phyloP scores from a whole-genome alignment of 73 alveolate genomes.

The Stentor roeselii region DNA sequence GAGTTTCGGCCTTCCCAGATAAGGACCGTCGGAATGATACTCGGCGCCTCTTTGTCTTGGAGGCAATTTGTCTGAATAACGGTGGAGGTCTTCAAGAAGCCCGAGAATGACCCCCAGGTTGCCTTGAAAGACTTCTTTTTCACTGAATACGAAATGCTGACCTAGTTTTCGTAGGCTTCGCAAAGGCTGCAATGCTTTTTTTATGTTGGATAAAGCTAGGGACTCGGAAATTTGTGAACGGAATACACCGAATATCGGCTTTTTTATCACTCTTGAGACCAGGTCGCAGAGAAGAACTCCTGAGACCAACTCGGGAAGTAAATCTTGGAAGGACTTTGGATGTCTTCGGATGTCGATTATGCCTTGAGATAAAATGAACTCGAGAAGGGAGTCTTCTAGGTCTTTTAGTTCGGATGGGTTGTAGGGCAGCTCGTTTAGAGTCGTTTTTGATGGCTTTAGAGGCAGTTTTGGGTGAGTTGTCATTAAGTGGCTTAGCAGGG shows the following conservation, averaged over 20 bases:
- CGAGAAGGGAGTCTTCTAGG: neutral
- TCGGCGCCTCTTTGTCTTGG: conserved; percentile 45
- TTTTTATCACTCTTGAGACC: conserved; percentile 35
- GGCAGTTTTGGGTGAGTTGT: conserved; percentile 40
- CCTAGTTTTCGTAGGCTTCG: conserved; percentile 40
- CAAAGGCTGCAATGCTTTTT: conserved; percentile 44
- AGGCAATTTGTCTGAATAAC: conserved; percentile 54
- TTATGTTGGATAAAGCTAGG: conserved; percentile 42
- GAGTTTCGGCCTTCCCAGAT: conserved; percentile 34
- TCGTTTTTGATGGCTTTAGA: conserved; percentile 15
- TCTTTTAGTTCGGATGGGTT: neutral
- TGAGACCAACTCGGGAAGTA: conserved; percentile 36
- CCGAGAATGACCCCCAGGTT: conserved; percentile 46
- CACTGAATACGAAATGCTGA: conserved; percentile 54
- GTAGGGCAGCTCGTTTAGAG: neutral
- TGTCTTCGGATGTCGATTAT: neutral
- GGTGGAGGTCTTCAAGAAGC: conserved; percentile 57
- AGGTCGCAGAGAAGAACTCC: conserved; percentile 51
- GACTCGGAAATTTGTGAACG: conserved; percentile 53
- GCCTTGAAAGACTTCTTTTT: conserved; percentile 53
- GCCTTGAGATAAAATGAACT: neutral
- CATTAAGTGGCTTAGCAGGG: conserved; percentile 47
- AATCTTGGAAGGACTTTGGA: neutral
- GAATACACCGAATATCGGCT: conserved; percentile 45
- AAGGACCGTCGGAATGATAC: conserved; percentile 63